Base-by-base conservation (phyloP, 139 green algal species). In the Auxenochlorella pyrenoidosa region DNA sequence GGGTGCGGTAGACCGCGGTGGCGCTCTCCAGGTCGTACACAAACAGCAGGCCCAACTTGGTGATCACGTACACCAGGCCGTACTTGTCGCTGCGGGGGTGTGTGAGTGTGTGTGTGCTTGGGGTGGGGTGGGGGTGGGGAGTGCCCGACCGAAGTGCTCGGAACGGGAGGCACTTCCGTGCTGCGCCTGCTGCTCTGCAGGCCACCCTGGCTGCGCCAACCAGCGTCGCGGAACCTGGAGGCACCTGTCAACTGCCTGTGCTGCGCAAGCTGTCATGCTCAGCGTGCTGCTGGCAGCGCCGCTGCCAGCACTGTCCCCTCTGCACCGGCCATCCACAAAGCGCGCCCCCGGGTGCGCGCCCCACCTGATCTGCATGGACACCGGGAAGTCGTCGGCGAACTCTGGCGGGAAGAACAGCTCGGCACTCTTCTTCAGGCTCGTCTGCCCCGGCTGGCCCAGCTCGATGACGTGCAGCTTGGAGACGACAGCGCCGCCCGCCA, bases 381-480 rank as follows among this genome's bases (percentile, higher is more conserved):
- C 98, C 6, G 98, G 98, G 85, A 99, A 99, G 90, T 99, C 98
- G 81, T 99, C 98, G n/a, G 94, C 94, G 92, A 99, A 99, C 86
- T 99, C 97, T 12, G 95, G 94, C 6, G 98, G 98, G 91, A 99
- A 99, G 89, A 99, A 99, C 21, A 99, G 95, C 92, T 99, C 98
- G 28, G 96, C 96, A 79, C 97, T 94, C 90, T 96, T 95, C 93
- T 98, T 98, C 87, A 97, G 94, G 47, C 89, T 88, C 4, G 90
- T 85, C 58, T 88, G 76, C 75, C 90, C 92, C 87, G 79, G 80
- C 80, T 72, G 47, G 51, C 97, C 98, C 72, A 99, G 95, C 94
- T 99, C 98, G 82, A 99, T 99, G 63, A 99, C 94, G 80, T 99
- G 98, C 77, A 99, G 93, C 93, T 99, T 99, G 77, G 97, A 99